Conservation (phyloP, 108 stramenopile genomes). For the Hondaea fermentalgiana region DNA sequence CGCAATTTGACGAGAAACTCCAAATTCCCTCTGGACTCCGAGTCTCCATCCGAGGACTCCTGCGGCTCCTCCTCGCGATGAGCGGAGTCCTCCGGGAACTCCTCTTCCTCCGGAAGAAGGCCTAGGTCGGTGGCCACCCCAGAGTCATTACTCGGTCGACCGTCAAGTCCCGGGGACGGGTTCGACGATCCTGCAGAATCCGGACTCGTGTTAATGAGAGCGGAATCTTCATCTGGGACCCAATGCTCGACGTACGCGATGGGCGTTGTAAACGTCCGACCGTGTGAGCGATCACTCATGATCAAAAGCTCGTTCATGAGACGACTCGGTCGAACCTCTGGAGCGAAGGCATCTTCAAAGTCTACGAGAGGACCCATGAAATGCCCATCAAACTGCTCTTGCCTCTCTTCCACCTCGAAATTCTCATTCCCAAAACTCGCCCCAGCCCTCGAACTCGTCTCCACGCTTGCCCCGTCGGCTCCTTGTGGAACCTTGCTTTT, state of each 20-base stretch:
- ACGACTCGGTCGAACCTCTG: neutral
- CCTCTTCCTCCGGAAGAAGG: no score
- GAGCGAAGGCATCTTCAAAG: neutral
- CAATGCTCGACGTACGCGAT: neutral
- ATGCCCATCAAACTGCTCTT: neutral
- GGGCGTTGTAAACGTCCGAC: neutral
- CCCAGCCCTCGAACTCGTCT: no score
- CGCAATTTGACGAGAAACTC: neutral
- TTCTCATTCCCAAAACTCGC: neutral
- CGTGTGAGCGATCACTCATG: neutral
- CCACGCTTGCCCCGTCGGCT: no score
- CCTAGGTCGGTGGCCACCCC: no score
- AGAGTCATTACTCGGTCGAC: neutral
- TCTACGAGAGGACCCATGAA: neutral
- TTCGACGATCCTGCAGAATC: neutral
- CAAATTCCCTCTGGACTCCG: neutral
- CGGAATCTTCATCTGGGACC: neutral
- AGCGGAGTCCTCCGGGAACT: neutral
- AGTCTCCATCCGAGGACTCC: neutral
- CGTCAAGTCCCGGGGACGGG: neutral
- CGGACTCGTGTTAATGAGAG: neutral
- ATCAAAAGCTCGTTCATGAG: neutral
- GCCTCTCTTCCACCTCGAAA: neutral
- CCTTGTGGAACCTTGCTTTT: no score
- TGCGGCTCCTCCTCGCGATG: neutral